phyloP scores from a whole-genome alignment of 2,329 filamentous ascomycete species.

The Hansfordia pulvinata region DNA sequence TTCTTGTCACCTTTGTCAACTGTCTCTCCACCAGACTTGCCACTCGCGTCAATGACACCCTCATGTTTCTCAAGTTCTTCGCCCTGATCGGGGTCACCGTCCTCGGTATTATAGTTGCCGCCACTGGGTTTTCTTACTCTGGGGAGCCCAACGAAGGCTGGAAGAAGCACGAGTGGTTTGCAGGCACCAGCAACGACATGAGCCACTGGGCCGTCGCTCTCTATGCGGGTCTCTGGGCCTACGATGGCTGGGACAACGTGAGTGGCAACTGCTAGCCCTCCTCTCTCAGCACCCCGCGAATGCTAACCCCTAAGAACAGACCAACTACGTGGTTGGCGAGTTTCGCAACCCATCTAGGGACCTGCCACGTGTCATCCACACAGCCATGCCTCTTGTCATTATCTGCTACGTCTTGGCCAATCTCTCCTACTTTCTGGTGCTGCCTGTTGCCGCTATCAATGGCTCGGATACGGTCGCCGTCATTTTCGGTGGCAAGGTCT shows the following conservation, averaged over 20 bases:
- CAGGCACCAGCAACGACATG: slow-evolving; percentile 64
- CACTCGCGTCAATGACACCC: slow-evolving; percentile 74
- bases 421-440: slow-evolving; percentile 84
- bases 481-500: slow-evolving; percentile 80
- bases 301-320: slow-evolving; percentile 35
- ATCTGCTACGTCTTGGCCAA: slow-evolving; percentile 83
- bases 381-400: slow-evolving; percentile 90
- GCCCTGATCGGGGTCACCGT: slow-evolving; percentile 78
- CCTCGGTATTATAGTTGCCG: slow-evolving; percentile 77
- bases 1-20: slow-evolving; percentile 72
- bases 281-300: slow-evolving; percentile 4
- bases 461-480: slow-evolving; percentile 92
- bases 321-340: slow-evolving; percentile 95
- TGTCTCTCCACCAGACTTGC: slow-evolving; percentile 82
- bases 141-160: slow-evolving; percentile 69
- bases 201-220: slow-evolving; percentile 87
- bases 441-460: slow-evolving; percentile 69
- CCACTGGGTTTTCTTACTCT: slow-evolving; percentile 68
- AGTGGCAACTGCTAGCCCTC: slow-evolving; percentile 20
- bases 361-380: slow-evolving; percentile 88
- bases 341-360: slow-evolving; percentile 86
- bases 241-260: slow-evolving; percentile 98
- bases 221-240: slow-evolving; percentile 94
- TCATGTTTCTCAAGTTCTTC: slow-evolving; percentile 96
- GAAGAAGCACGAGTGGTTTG: slow-evolving; percentile 82